These are phyloP conservation scores for Zasmidium cellare DNA, from an alignment of 2,329 filamentous ascomycete genomes.

Conservation along the genomic window DNA sequence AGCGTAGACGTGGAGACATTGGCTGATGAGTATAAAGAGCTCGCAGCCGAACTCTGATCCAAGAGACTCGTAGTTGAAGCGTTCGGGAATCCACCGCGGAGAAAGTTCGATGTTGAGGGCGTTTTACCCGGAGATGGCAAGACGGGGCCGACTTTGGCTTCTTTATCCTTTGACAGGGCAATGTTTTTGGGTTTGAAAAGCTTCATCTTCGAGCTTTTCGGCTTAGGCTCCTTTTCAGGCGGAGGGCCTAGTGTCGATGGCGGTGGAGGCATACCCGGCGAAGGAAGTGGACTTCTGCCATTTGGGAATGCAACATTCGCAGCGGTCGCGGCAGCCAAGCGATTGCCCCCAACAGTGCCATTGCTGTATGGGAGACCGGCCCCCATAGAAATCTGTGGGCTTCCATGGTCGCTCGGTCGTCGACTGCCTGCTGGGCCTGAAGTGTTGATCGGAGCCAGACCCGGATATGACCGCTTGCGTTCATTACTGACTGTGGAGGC, in stretches of 20 bases:
- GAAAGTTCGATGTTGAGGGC: constrained; percentile 56
- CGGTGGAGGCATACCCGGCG: constrained; percentile 35
- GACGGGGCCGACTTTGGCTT: constrained; percentile 62
- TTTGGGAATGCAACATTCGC: constrained; percentile 71
- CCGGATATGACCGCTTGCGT: constrained; percentile 73
- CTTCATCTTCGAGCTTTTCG: constrained; percentile 75
- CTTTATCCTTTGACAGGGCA: constrained; percentile 66
- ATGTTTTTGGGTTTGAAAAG: constrained; percentile 78
- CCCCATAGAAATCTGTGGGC: constrained; percentile 28
- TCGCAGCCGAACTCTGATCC: constrained; percentile 57
- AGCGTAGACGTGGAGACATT: constrained; percentile 78
- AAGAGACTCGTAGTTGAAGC: constrained; percentile 69
- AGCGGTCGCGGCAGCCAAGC: constrained; percentile 67
- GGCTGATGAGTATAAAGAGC: constrained; percentile 70
- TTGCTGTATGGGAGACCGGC: constrained; percentile 54
- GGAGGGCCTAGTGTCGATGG: constrained; percentile 22
- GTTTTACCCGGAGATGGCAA: constrained; percentile 63
- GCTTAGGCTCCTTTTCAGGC: constrained; percentile 60
- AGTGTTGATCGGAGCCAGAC: constrained; percentile 56
- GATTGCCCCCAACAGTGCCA: constrained; percentile 60
- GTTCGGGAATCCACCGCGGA: constrained; percentile 64
- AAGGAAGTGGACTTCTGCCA: constrained; percentile 53
- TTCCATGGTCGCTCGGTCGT: constrained; percentile 29
- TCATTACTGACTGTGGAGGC: constrained; percentile 24
- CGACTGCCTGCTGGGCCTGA: constrained; percentile 20